These are phyloP conservation scores for Aureococcus anophagefferens DNA, from an alignment of 108 stramenopile genomes.

Conservation along the genomic window DNA sequence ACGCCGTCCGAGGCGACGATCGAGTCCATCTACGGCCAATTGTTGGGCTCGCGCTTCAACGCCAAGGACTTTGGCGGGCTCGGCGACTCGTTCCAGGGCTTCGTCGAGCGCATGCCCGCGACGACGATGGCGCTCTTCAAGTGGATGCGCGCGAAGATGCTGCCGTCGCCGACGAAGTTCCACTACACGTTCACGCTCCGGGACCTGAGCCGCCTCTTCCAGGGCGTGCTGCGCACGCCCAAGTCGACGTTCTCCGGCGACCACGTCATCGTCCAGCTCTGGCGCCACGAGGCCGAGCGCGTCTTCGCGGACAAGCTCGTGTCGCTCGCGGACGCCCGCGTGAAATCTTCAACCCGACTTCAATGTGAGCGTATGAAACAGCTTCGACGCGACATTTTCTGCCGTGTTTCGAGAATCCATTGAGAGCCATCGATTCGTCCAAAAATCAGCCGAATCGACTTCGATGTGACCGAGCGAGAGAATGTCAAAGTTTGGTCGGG, in stretches of 20 bases:
- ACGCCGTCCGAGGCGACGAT: slow-evolving; percentile 21
- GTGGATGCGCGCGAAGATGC: slow-evolving; percentile 18
- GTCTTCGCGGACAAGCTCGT: slow-evolving; percentile 39
- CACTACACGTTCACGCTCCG: slow-evolving; percentile 43
- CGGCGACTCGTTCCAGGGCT: background rate
- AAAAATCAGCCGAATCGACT: no score
- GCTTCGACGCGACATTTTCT: no score
- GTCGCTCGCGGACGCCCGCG: slow-evolving; percentile 1
- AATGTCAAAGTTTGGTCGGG: no score
- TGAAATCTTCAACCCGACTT: no score
- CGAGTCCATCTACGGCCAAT: slow-evolving; percentile 28
- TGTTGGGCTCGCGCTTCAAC: slow-evolving; percentile 26
- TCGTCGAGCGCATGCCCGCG: slow-evolving; percentile 18
- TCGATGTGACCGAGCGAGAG: no score
- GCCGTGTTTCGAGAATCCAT: no score
- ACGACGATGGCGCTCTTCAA: slow-evolving; percentile 36
- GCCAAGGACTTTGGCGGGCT: background rate
- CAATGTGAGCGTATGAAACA: no score
- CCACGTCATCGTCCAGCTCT: slow-evolving; percentile 16
- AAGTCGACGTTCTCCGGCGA: background rate
- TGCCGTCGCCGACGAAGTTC: slow-evolving; percentile 43
- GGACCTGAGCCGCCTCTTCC: slow-evolving; percentile 37
- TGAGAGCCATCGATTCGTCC: no score
- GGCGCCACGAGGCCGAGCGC: slow-evolving; percentile 36
- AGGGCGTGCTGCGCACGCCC: slow-evolving; percentile 31